Evolutionary conservation across 176 grass and related monocot species (phyloP), one percentile per base, ranked within the genome.

Genomic region (Raddia distichophylla): DNA sequence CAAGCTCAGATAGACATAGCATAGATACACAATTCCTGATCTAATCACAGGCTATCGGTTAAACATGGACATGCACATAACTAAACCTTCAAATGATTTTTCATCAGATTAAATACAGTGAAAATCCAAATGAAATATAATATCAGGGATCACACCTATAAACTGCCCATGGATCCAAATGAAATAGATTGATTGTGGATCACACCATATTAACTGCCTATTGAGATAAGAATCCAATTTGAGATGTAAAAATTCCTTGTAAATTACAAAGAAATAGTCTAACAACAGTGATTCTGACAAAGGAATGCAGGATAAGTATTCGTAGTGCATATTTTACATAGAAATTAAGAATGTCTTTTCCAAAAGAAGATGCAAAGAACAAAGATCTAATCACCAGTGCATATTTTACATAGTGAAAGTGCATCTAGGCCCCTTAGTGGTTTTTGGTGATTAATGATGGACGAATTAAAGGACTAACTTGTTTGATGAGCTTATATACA

Each of bases 141-240:
- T 27, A 27, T 27, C 27, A 27, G 27, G 27, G 27, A 27, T 27
- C 27, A 27, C 27, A 27, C 27, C 27, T 27, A 27, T 27, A 27
- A 27, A 27, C 27, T 27, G 27, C 27, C 27, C 27, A 27, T 27
- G 27, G 27, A 70, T 49, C 15, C 54, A 4, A 46, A 64, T 15
- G 33, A 40, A 57, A 57, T 48, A 45, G 16, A 74, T 17, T 2
- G 45, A 58, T 73, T n/a, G 55, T 40, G 56, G 65, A 46, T 77
- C 58, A 83, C 58, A 56, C 32, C 67, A 78, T 71, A 64, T 8
- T 67, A 32, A 43, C 42, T 66, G 27, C 10, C 5, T 40, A 83
- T 67, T 1, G 8, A 18, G 27, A 75, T 20, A 65, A 47, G 11
- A 32, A 27, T 32, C 32, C 44, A 34, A 52, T 14, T 52, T 52